Conservation (phyloP, 164 flowering plant genomes). For the Saururus chinensis region DNA sequence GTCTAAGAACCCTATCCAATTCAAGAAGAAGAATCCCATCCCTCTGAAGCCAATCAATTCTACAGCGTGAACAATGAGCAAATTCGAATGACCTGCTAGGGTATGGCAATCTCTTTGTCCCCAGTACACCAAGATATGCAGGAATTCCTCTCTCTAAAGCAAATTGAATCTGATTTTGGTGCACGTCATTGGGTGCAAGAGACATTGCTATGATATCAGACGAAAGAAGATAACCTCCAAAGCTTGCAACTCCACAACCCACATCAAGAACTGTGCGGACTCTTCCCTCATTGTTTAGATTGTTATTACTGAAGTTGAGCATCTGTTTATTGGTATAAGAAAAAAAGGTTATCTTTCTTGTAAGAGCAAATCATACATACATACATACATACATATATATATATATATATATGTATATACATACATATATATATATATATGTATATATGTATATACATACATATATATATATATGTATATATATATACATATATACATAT, state of each 20-base stretch:
- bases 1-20: conserved; percentile 80
- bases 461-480: too few relatives aligned
- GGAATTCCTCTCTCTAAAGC: conserved; percentile 93
- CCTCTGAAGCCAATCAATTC: conserved; percentile 95
- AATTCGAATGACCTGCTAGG: conserved; percentile 94
- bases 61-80: conserved; percentile 91
- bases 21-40: conserved; percentile 89
- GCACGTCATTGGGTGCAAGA: conserved; percentile 90
- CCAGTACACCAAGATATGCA: conserved; percentile 84
- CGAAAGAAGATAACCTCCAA: conserved; percentile 80
- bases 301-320: conserved; percentile 64
- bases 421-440: too few relatives aligned
- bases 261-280: conserved; percentile 81
- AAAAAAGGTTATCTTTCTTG: background rate
- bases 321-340: conserved; percentile 33
- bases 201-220: conserved; percentile 75
- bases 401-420: too few relatives aligned
- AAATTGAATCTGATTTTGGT: conserved; percentile 90
- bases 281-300: conserved; percentile 60
- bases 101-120: conserved; percentile 83
- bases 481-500: too few relatives aligned
- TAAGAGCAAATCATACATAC: too few relatives aligned
- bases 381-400: too few relatives aligned
- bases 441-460: too few relatives aligned
- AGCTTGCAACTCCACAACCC: conserved; percentile 95